Evolutionary conservation across 2,329 filamentous ascomycete species (phyloP).

Genomic region (Geosmithia flava): DNA sequence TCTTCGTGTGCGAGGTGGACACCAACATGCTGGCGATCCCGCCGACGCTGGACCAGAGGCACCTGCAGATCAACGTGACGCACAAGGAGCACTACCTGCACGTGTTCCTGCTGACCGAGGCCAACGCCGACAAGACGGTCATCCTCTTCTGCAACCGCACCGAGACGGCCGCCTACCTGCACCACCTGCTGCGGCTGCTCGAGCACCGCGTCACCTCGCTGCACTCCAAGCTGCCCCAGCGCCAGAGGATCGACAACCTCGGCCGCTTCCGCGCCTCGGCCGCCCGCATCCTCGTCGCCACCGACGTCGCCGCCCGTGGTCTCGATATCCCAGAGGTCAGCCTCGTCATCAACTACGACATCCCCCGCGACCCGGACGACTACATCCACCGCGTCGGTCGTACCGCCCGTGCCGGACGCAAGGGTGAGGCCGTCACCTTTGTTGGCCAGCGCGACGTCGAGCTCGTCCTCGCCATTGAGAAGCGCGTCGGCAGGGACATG

Average conservation of each 20-base stretch:
- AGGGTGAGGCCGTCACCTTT: slow-evolving; percentile 73
- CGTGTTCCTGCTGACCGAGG: slow-evolving; percentile 68
- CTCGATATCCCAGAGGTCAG: slow-evolving; percentile 89
- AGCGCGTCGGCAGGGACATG: slow-evolving; percentile 69
- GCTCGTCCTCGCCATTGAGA: slow-evolving; percentile 81
- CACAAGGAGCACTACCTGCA: slow-evolving; percentile 95
- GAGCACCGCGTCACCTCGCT: slow-evolving; percentile 84
- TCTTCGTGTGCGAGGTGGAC: slow-evolving; percentile 85
- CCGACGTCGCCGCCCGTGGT: slow-evolving; percentile 87
- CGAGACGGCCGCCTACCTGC: slow-evolving; percentile 74
- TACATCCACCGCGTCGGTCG: slow-evolving; percentile 95
- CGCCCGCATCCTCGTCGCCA: slow-evolving; percentile 82
- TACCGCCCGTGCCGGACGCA: slow-evolving; percentile 81
- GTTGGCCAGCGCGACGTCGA: slow-evolving; percentile 90
- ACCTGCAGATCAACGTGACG: slow-evolving; percentile 78
- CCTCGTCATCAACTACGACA: slow-evolving; percentile 88
- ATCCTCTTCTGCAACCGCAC: slow-evolving; percentile 96
- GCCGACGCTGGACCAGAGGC: slow-evolving; percentile 67
- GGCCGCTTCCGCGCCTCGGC: slow-evolving; percentile 83
- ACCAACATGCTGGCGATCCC: slow-evolving; percentile 67
- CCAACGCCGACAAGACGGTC: slow-evolving; percentile 61
- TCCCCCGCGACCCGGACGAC: slow-evolving; percentile 91
- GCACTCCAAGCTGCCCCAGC: slow-evolving; percentile 77
- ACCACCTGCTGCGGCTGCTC: slow-evolving; percentile 75
- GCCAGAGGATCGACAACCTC: slow-evolving; percentile 75